Evolutionary conservation across 495 filamentous ascomycete species (phyloP), one percentile per base, ranked within the genome.

Genomic region (Neurospora sp.): DNA sequence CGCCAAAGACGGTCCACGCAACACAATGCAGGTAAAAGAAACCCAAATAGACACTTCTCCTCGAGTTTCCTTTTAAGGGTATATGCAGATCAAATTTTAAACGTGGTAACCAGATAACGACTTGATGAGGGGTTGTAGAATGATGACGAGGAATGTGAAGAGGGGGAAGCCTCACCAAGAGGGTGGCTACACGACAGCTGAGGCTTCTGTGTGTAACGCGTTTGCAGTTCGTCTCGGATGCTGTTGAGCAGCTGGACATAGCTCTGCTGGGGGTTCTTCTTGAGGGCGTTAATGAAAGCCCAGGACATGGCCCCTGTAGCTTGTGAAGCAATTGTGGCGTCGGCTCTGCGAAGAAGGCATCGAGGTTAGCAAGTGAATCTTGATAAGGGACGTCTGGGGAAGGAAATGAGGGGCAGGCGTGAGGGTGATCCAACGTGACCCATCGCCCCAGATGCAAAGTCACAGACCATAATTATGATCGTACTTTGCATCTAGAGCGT

Each of bases 261-360:
- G 84, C 94, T 97, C 86, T 98, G 96, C 80, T 98, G 93, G 3
- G 96, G 96, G 77, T 97, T 97, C 87, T 97, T 97, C 86, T 95
- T 94, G 70, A 99, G 87, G 45, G 94, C 92, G 6, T 86, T 91
- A 80, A 99, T 94, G 81, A 99, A 99, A 8, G 96, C 96, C 89
- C 93, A 98, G 8, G 93, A 97, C 95, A 99, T 98, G 80, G 96
- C 96, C 42, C 96, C 96, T 1, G 96, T 98, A 20, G 96, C 96
- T 79, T 98, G 89, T 68, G 94, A 92, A 16, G 86, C 88, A 69
- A 90, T 89, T 7, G 85, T 88, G 44, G 89, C 86, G 79, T 91
- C 89, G 77, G 89, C 89, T 71, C 89, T 91, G 72, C 22, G 73
- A 74, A 44, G 69, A 45, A 18, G 38, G 16, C 3, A 20, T n/a